Evolutionary conservation across 192 early-diverging fungal species (phyloP).

Genomic region (Backusella parvicylindrica): DNA sequence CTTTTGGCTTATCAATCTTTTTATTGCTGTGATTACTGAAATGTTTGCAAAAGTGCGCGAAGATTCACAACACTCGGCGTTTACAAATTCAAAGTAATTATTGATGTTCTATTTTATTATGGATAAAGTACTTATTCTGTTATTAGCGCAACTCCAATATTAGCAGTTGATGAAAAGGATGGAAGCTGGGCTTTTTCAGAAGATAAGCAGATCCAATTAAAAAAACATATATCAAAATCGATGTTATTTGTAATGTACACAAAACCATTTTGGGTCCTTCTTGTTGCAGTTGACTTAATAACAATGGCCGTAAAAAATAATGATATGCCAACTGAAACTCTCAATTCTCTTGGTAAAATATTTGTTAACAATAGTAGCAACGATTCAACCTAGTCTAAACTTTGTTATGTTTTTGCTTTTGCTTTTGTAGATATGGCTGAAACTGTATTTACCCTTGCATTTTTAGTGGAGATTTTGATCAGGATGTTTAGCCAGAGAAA

Average conservation of each 20-base stretch:
- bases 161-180: conserved; percentile 30
- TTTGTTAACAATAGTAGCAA: neutral
- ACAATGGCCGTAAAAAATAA: conserved; percentile 44
- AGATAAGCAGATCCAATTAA: conserved; percentile 1
- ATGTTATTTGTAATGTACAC: conserved; percentile 20
- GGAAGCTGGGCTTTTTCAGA: conserved; percentile 28
- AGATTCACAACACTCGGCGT: conserved; percentile 55
- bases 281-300: conserved; percentile 47
- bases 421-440: conserved; percentile 34
- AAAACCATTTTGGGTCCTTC: conserved; percentile 38
- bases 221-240: neutral
- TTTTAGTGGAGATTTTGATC: conserved; percentile 46
- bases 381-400: neutral
- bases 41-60: conserved; percentile 67
- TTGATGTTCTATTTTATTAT: neutral
- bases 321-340: conserved; percentile 11
- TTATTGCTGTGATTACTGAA: conserved; percentile 62
- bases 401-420: no score
- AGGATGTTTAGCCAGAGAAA: conserved; percentile 35
- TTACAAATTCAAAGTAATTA: conserved; percentile 44
- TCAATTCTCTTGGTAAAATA: conserved; percentile 31
- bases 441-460: conserved; percentile 44
- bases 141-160: conserved; percentile 18
- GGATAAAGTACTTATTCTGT: neutral
- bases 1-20: conserved; percentile 62